Evolutionary conservation across 768 basidiomycete species (phyloP), one percentile per base, ranked within the genome.

Genomic region (Mycena chlorophos): DNA sequence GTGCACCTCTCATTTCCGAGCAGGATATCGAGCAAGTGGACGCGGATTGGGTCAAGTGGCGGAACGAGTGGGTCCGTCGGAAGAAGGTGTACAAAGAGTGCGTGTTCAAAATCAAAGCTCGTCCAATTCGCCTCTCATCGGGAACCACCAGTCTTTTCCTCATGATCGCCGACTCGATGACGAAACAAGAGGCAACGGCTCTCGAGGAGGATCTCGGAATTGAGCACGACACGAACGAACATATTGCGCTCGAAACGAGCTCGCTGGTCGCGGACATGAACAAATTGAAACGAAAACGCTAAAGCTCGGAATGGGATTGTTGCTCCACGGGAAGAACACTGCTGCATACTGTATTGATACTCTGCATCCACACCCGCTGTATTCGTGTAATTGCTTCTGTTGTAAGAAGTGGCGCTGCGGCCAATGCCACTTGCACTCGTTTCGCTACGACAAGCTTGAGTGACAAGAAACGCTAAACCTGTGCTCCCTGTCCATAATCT

Each of bases 151-250:
- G 94, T 40, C 81, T 94, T 64, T 89, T 92, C 84, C 78, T 83
- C 51, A 70, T 88, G 25, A 83, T 82, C 16, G 84, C 85, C 4
- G 91, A 94, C 50, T 67, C 82, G 8, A 69, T 91, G 3, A 66
- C 86, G 3, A 85, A 88, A 37, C 82, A 84, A 65, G 86, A 91
- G 46, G 81, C 85, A 0, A 62, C 71, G 10, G 74, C 71, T 37
- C 84, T 94, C 10, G 81, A 80, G 20, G 94, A 95, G 66, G 85
- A 88, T 51, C 82, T 94, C 29, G 93, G 92, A 1, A 83, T 95
- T 55, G 89, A 91, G 66, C 72, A 75, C 37, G 94, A 96, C 63
- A 84, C 88, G 12, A 63, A 77, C 3, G 93, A 94, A 69, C 90
- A 91, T 61, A 60, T 62, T 30, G 72, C 70, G 23, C 70, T 95